Percentiles rank a stretch among this genome's conserved stretches.
phyloP scores from a whole-genome alignment of 1,284 basidiomycete genomes.

The Puccinia triticina region DNA sequence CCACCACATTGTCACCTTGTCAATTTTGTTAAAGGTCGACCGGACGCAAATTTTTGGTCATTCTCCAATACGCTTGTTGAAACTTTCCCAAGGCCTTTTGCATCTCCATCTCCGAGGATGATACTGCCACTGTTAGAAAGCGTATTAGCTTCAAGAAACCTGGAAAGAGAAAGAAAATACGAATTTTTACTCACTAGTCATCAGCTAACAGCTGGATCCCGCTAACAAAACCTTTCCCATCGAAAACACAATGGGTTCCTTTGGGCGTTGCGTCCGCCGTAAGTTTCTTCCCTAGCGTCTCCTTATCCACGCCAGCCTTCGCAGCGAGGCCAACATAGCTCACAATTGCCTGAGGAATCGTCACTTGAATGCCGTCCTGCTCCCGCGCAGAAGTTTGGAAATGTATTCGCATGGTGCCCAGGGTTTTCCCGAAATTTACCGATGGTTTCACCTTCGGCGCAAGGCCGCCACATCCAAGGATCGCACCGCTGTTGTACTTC shows the following conservation, averaged over 20 bases:
- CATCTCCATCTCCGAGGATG: conserved; percentile 33
- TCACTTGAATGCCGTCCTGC: conserved; percentile 12
- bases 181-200: conserved; percentile 44
- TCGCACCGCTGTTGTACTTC: conserved; percentile 31
- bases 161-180: too few species aligned
- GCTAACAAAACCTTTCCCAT: conserved; percentile 33
- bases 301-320: background rate
- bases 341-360: conserved; percentile 35
- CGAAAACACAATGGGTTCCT: conserved; percentile 44
- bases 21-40: conserved; percentile 7
- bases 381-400: conserved; percentile 43
- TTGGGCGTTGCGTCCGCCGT: conserved; percentile 38
- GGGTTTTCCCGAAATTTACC: conserved; percentile 41
- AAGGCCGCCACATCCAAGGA: conserved; percentile 44
- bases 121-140: conserved; percentile 1
- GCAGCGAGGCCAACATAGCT: conserved; percentile 14
- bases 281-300: conserved; percentile 26
- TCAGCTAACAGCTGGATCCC: conserved; percentile 44
- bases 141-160: conserved; percentile 10
- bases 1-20: too few species aligned
- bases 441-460: conserved; percentile 33
- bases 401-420: conserved; percentile 43
- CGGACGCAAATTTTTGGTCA: conserved; percentile 31
- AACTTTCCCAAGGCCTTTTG: conserved; percentile 39
- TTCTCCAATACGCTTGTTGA: conserved; percentile 26